Base-by-base conservation (phyloP, 208 protist species). In the Leishmania tropica region DNA sequence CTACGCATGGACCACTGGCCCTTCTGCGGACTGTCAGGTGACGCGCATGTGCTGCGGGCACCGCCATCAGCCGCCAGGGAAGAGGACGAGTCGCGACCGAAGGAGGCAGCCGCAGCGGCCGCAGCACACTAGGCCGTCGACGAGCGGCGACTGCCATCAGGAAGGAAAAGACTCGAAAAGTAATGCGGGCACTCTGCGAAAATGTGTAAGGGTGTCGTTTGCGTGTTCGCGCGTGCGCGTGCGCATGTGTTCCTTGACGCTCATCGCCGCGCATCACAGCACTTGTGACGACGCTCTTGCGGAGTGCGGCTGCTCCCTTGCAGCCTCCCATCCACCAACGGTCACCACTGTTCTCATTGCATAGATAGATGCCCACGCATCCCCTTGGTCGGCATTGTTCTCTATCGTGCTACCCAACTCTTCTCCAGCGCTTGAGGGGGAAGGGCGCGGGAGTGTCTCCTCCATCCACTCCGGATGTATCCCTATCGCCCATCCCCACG, bases 1-100 rank as follows among this genome's bases (percentile, higher is more conserved):
- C 83, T 94, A 53, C 82, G 80, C 58, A 85, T 87, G 79, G 73
- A 84, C n/a, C 84, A 94, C 35, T 94, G 91, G 91, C 84, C 85
- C 0, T 94, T 88, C 81, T 94, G 91, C 68, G 91, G 91, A 21
- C 45, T 94, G 17, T 87, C 88, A 8, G 91, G 89, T 53, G 87
- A 92, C 19, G 67, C 80, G n/a, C 89, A 95, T 77, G 82, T 85
- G 2, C 24, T 83, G 42, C 77, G 45, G n/a, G 78, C 35, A 47
- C 56, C 75, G 10, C 6, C 8, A 45, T 40, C 51, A 24, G 75
- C 21, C 21, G 56, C 19, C 19, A 65, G 42, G 21, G 56, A 78
- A n/a, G 24, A 31, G n/a, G 64, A n/a, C 21, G 53, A 51, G 11
- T 28, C 45, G 24, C 0, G 48, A 19, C 58, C 78, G 11, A 56